Conservation (phyloP, 108 stramenopile species). For the Schizochytrium sp. region DNA sequence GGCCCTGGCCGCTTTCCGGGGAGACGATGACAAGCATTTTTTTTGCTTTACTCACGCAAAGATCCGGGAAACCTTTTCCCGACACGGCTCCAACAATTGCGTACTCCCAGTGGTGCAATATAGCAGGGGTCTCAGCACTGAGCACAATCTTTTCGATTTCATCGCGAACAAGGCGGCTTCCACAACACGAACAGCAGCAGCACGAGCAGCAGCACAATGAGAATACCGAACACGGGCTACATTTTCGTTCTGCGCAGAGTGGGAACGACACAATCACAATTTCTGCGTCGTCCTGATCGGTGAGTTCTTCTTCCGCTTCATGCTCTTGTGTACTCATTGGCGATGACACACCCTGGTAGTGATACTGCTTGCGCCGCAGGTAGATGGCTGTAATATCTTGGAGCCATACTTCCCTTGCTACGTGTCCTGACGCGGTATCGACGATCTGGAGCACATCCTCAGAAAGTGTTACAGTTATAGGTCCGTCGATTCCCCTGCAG, state of each 20-base stretch:
- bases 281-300: slow-evolving; percentile 20
- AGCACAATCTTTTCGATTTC: background rate
- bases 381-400: slow-evolving; percentile 16
- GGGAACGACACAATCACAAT: slow-evolving; percentile 17
- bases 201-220: background rate
- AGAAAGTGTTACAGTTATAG: background rate
- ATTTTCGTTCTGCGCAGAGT: background rate
- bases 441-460: slow-evolving; percentile 25
- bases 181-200: background rate
- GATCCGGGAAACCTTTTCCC: background rate
- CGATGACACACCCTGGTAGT: background rate
- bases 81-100: slow-evolving; percentile 10
- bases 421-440: background rate
- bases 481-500: background rate
- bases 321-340: background rate
- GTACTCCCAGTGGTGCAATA: slow-evolving; percentile 44
- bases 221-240: background rate
- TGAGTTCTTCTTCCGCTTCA: background rate
- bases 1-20: slow-evolving; percentile 30
- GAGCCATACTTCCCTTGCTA: slow-evolving; percentile 3
- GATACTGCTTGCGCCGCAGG: background rate
- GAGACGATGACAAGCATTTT: slow-evolving; percentile 41
- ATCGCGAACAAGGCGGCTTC: background rate
- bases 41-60: background rate
- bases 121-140: background rate